Conservation (phyloP, 2,329 filamentous ascomycete species). For the Monilinia fructigena region DNA sequence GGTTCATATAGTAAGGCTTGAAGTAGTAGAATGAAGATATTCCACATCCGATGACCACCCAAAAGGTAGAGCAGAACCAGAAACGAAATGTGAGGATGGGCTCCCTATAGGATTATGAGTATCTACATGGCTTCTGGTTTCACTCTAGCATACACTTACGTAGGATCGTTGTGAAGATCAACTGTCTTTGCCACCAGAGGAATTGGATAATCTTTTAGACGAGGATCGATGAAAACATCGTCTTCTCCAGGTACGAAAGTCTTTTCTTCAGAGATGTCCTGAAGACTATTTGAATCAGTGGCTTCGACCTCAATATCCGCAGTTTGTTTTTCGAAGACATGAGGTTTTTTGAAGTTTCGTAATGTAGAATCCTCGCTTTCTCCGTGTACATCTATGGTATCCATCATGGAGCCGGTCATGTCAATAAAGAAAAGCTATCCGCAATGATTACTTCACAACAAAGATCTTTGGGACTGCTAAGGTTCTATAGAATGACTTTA, state of each 20-base stretch:
- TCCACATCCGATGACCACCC: constrained; percentile 38
- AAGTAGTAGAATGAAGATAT: constrained; percentile 41
- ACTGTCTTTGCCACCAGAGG: constrained; percentile 41
- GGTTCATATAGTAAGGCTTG: constrained; percentile 38
- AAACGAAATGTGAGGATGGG: constrained; percentile 42
- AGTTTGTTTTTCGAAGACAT: constrained; percentile 1
- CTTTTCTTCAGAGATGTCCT: constrained; percentile 21
- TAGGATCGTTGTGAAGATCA: constrained; percentile 39
- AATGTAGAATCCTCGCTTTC: neutral
- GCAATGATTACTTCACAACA: neutral
- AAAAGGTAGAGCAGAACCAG: constrained; percentile 40
- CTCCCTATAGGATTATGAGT: constrained; percentile 29
- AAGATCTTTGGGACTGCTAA: neutral
- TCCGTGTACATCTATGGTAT: constrained; percentile 10
- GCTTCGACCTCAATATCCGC: constrained; percentile 10
- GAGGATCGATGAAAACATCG: constrained; percentile 40
- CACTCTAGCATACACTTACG: constrained; percentile 26
- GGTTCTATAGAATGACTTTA: neutral
- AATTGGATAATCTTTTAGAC: constrained; percentile 39
- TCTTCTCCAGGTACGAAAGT: constrained; percentile 36
- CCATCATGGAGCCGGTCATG: neutral
- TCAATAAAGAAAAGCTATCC: neutral
- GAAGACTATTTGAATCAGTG: constrained; percentile 8
- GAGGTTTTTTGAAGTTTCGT: neutral
- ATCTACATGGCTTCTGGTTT: neutral